Percentiles rank a stretch among this genome's conserved stretches.
These are phyloP conservation scores for Clonostachys rosea DNA, from an alignment of 2,329 filamentous ascomycete genomes.

Conservation along the genomic window DNA sequence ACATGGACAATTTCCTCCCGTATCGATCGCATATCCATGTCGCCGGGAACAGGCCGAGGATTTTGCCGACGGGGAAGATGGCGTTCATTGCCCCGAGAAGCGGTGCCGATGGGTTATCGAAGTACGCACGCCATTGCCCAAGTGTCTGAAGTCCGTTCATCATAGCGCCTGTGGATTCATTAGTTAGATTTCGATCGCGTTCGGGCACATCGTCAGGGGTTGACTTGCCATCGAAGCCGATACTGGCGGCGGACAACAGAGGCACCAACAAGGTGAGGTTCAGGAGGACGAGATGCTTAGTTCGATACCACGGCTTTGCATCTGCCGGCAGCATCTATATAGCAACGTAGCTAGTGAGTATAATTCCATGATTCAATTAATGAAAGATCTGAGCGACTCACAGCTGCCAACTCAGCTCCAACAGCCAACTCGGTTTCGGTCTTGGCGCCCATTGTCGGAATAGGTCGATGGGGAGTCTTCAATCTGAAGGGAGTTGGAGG, in stretches of 20 bases:
- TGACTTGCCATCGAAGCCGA: conserved; percentile 19
- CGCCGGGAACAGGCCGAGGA: conserved; percentile 3
- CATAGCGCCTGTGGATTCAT: conserved; percentile 8
- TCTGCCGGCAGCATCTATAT: background rate
- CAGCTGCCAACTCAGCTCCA: no score
- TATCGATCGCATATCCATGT: conserved; percentile 18
- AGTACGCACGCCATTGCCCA: conserved; percentile 19
- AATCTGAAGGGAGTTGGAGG: no score
- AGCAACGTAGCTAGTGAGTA: no score
- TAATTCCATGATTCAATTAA: no score
- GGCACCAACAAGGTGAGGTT: conserved; percentile 22
- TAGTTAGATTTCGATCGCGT: no score
- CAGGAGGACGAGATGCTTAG: conserved; percentile 16
- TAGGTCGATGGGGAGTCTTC: no score
- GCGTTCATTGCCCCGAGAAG: conserved; percentile 20
- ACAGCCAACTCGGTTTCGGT: no score
- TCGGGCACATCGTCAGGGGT: no score
- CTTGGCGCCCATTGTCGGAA: no score
- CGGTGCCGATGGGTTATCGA: conserved; percentile 16
- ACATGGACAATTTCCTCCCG: conserved; percentile 17
- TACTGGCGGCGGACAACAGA: conserved; percentile 20
- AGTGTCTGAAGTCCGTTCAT: conserved; percentile 25
- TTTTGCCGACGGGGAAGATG: conserved; percentile 9
- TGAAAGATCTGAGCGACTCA: no score
- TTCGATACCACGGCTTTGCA: conserved; percentile 12